These are phyloP conservation scores for Flaveria brownii DNA, from an alignment of 129 eudicot genomes.

Conservation along the genomic window DNA sequence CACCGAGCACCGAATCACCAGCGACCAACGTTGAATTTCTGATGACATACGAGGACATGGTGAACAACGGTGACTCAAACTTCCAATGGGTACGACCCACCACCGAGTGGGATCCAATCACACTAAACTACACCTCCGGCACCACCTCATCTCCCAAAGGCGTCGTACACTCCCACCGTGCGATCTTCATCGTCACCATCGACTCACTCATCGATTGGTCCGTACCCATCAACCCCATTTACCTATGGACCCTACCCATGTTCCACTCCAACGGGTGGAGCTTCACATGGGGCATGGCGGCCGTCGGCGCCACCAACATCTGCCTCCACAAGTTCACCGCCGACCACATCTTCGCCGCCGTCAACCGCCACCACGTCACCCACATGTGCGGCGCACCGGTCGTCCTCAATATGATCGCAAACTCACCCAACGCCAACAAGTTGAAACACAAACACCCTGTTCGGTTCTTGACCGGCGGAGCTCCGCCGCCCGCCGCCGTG, in stretches of 20 bases:
- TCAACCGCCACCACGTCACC: conserved; percentile 44
- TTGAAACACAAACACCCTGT: conserved; percentile 30
- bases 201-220: conserved; percentile 49
- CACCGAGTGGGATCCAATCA: conserved; percentile 59
- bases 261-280: conserved; percentile 75
- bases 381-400: conserved; percentile 84
- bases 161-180: conserved; percentile 55
- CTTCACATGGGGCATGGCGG: conserved; percentile 73
- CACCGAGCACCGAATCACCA: not conserved
- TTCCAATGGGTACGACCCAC: conserved; percentile 50
- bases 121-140: conserved; percentile 71
- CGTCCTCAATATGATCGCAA: conserved; percentile 53
- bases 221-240: conserved; percentile 42
- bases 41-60: conserved; percentile 39
- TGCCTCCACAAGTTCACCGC: conserved; percentile 53
- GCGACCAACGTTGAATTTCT: conserved; percentile 6
- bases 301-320: conserved; percentile 60
- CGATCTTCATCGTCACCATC: conserved; percentile 32
- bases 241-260: conserved; percentile 71
- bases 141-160: conserved; percentile 74
- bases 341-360: conserved; percentile 27
- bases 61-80: conserved; percentile 42
- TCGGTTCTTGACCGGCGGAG: conserved; percentile 61
- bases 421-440: conserved; percentile 20
- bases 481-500: conserved; percentile 61